Evolutionary conservation across 306 rosid genomes (phyloP).

Genomic region (Geum urbanum): DNA sequence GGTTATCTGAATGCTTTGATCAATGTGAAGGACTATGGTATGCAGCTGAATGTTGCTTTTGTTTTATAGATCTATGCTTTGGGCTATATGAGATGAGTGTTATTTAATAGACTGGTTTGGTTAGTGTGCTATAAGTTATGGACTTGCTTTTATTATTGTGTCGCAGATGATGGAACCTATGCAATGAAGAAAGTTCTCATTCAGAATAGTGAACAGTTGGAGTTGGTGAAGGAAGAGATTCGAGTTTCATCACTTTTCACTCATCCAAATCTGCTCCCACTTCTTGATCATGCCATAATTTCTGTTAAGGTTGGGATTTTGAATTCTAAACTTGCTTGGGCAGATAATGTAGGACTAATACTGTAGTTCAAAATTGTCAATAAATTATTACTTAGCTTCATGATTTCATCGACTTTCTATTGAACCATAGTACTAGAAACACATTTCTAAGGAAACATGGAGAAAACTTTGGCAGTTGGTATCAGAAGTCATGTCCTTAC

Average conservation of each 20-base stretch:
- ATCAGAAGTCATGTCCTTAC: not conserved
- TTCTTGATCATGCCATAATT: conserved; percentile 96
- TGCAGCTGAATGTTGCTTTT: not conserved
- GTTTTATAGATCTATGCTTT: not conserved
- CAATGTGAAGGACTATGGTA: not conserved
- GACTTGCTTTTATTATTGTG: conserved; percentile 3
- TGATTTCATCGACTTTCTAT: not conserved
- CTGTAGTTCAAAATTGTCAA: too few species aligned
- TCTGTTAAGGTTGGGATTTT: conserved; percentile 62
- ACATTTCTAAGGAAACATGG: not conserved
- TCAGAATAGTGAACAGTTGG: conserved; percentile 86
- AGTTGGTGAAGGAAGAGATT: conserved; percentile 93
- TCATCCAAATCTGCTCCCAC: conserved; percentile 95
- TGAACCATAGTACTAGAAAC: not conserved
- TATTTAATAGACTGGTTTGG: not conserved
- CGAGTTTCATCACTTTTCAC: conserved; percentile 85
- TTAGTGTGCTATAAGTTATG: not conserved
- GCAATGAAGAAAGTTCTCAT: conserved; percentile 95
- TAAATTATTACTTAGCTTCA: not conserved
- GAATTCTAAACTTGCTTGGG: not conserved
- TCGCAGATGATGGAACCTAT: conserved; percentile 82
- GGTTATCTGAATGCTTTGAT: conserved; percentile 1
- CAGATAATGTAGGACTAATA: too few species aligned
- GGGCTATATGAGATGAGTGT: not conserved
- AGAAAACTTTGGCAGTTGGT: not conserved